These are phyloP conservation scores for Suillus weaverae DNA, from an alignment of 768 basidiomycete genomes.

Conservation along the genomic window DNA sequence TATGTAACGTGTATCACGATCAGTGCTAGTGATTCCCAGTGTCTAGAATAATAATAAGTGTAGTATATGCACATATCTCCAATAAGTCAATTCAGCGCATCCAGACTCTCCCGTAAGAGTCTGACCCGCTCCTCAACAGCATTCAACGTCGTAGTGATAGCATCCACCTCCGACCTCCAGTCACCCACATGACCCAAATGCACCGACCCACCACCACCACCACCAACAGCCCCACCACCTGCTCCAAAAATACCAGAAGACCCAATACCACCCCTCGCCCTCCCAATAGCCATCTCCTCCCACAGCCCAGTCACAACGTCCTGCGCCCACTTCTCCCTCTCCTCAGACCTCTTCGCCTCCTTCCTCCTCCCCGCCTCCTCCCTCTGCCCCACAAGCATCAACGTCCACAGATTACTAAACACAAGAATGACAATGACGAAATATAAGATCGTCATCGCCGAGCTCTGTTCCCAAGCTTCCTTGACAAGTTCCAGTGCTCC, in stretches of 20 bases:
- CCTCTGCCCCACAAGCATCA: constrained; percentile 47
- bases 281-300: constrained; percentile 62
- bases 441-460: constrained; percentile 68
- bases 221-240: not conserved
- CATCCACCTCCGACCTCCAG: constrained; percentile 48
- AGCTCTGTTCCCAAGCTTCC: constrained; percentile 80
- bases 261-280: constrained; percentile 24
- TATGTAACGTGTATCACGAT: too few relatives aligned
- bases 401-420: constrained; percentile 76
- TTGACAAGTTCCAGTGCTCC: constrained; percentile 75
- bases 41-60: not conserved
- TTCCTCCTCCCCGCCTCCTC: constrained; percentile 46
- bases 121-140: constrained; percentile 56
- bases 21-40: not conserved
- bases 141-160: constrained; percentile 53
- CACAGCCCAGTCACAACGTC: constrained; percentile 69
- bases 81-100: constrained; percentile 29
- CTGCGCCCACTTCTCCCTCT: constrained; percentile 75
- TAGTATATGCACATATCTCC: not conserved
- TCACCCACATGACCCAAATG: constrained; percentile 24
- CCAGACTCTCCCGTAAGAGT: constrained; percentile 45
- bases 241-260: not conserved
- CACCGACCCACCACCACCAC: constrained; percentile 12
- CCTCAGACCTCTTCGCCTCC: constrained; percentile 55
- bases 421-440: constrained; percentile 73